phyloP scores from a whole-genome alignment of 1,284 basidiomycete genomes.

The Melampsora americana region DNA sequence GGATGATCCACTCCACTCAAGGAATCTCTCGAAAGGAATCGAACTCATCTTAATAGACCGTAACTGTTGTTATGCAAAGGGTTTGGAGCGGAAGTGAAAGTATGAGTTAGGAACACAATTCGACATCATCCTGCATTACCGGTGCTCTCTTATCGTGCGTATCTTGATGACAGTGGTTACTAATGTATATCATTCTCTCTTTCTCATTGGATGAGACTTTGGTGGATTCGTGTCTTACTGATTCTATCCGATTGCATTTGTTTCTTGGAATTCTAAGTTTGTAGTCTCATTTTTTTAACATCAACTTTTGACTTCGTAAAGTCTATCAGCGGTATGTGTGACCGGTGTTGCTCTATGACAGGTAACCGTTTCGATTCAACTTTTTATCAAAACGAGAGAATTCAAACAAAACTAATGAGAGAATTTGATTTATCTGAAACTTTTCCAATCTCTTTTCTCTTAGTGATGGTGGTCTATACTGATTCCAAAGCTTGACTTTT shows the following conservation, averaged over 20 bases:
- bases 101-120: no score
- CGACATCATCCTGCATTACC: constrained; percentile 62
- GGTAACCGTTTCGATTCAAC: background rate
- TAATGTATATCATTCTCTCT: constrained; percentile 64
- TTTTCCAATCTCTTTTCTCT: constrained; percentile 84
- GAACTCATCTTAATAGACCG: no score
- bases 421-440: constrained; percentile 80
- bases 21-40: no score
- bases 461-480: constrained; percentile 95
- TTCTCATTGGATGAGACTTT: background rate
- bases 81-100: no score
- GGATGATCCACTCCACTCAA: no score
- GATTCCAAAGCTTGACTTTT: constrained; percentile 82
- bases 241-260: background rate
- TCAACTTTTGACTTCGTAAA: constrained; percentile 91
- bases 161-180: constrained; percentile 98
- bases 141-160: constrained; percentile 83
- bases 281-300: constrained; percentile 93
- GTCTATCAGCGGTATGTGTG: constrained; percentile 65
- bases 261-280: constrained; percentile 61
- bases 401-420: no score
- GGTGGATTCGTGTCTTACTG: background rate
- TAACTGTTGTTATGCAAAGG: no score
- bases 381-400: background rate
- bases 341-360: constrained; percentile 19